Percentiles rank a stretch among this genome's conserved stretches.
These are phyloP conservation scores for Strobilomyces echinocephalus DNA, from an alignment of 768 basidiomycete genomes.

Conservation along the genomic window DNA sequence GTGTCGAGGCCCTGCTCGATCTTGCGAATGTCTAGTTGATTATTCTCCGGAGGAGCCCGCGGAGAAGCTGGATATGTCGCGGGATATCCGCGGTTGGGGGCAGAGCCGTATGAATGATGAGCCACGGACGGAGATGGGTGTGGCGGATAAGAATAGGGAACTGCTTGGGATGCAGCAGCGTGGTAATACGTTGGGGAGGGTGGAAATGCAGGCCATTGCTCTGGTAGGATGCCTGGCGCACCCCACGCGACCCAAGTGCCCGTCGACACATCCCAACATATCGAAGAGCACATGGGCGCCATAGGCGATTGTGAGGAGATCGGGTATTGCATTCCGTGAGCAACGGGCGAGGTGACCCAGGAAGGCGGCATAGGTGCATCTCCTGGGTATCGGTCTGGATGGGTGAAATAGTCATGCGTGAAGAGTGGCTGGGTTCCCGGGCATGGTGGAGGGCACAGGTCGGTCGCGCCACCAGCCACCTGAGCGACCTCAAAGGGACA, in stretches of 20 bases:
- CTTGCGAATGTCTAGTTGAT: constrained; percentile 59
- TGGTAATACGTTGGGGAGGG: constrained; percentile 26
- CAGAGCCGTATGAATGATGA: constrained; percentile 17
- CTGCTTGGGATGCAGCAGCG: constrained; percentile 16
- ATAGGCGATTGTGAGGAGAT: constrained; percentile 26
- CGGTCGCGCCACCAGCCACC: constrained; percentile 19
- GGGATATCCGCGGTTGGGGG: constrained; percentile 19
- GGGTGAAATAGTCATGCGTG: constrained; percentile 25
- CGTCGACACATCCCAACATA: constrained; percentile 29
- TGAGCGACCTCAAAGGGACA: constrained; percentile 17
- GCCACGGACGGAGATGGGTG: constrained; percentile 21
- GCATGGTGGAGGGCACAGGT: constrained; percentile 24
- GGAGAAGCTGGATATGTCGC: constrained; percentile 25
- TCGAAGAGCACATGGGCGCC: constrained; percentile 23
- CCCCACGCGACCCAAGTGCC: constrained; percentile 30
- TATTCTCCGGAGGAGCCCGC: constrained; percentile 37
- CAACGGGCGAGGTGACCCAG: constrained; percentile 25
- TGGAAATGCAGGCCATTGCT: constrained; percentile 30
- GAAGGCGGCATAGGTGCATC: constrained; percentile 22
- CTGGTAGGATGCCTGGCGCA: constrained; percentile 20
- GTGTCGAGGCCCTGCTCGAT: constrained; percentile 79
- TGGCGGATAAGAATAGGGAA: constrained; percentile 28
- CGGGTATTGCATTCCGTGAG: constrained; percentile 29
- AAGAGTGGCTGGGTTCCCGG: constrained; percentile 22
- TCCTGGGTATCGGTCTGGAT: constrained; percentile 19